A percentile compares a stretch with the other conserved stretches of the same genome.
These are phyloP conservation scores for Piper betle DNA, from an alignment of 164 flowering plant genomes.

Conservation along the genomic window DNA sequence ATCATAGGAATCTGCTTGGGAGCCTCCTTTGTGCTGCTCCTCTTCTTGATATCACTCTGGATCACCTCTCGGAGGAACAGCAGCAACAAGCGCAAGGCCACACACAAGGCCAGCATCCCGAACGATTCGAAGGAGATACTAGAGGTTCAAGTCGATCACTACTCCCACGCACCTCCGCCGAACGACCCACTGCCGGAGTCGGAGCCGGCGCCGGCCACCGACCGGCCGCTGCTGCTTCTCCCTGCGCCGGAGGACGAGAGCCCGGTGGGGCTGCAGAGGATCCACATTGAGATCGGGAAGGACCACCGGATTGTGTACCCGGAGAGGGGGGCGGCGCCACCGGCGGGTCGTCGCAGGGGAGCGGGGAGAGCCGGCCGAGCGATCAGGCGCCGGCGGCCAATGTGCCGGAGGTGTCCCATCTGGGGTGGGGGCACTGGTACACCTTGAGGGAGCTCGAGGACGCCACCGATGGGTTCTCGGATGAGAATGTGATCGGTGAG, in stretches of 20 bases:
- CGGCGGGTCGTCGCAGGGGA: constrained; percentile 25
- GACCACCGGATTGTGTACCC: constrained; percentile 43
- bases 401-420: constrained; percentile 59
- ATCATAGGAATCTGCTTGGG: constrained; percentile 64
- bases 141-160: constrained; percentile 32
- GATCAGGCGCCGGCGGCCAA: constrained; percentile 21
- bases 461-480: constrained; percentile 43
- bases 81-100: constrained; percentile 10
- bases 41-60: constrained; percentile 67
- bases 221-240: constrained; percentile 9
- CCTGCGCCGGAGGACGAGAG: constrained; percentile 21
- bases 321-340: constrained; percentile 24
- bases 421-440: constrained; percentile 81
- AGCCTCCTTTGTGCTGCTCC: constrained; percentile 52
- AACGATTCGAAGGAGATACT: constrained; percentile 48
- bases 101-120: constrained; percentile 31
- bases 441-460: constrained; percentile 60
- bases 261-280: constrained; percentile 22
- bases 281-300: constrained; percentile 38
- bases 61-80: constrained; percentile 20
- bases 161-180: constrained; percentile 5
- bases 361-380: constrained; percentile 27
- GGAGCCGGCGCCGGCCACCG: constrained; percentile 8
- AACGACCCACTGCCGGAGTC: constrained; percentile 22
- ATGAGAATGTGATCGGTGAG: constrained; percentile 63